Evolutionary conservation across 257 asterid genomes (phyloP), one percentile per base, ranked within the genome.

Genomic region (Nicotiana undulata): DNA sequence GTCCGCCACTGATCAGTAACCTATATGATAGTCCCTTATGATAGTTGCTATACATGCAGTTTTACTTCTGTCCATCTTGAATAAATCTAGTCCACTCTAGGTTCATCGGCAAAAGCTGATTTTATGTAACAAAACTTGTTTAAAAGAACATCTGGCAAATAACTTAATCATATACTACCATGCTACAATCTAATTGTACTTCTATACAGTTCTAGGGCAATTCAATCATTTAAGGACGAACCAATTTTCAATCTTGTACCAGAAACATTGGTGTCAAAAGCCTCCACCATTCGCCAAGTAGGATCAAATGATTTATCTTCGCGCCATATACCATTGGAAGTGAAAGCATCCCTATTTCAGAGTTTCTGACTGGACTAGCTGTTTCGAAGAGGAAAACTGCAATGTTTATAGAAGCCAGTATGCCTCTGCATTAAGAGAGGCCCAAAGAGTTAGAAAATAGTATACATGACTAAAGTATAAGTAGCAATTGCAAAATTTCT

Each of bases 221-320:
- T 37, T 37, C 10, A 72, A 46, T 24, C 66, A 88, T n/a, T 79
- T 88, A 86, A 92, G 91, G 82, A 90, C 95, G 94, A 87, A 90
- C 94, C 92, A 66, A 88, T 60, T 83, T 84, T 89, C 86, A 83
- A 82, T 89, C 91, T 85, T 90, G 96, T 93, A 93, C 97, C 98
- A 93, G 98, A 93, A 93, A 93, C 89, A 93, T 92, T 18, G 98
- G 98, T 37, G 98, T 92, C 83, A 93, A 81, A 44, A 93, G 92
- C 84, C 98, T 92, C 98, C 98, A 93, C 97, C 97, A 93, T 85
- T 93, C 98, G 81, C 98, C 98, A 34, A 83, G 83, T 29, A 93
- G 82, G 81, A 93, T 93, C 89, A 91, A 85, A 88, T 89, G 82
- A 84, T 93, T 93, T 52, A 93, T 89, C 90, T 93, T 93, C 0